These are phyloP conservation scores for Cicer pinnatifidum DNA, from an alignment of 306 rosid species.

Conservation along the genomic window DNA sequence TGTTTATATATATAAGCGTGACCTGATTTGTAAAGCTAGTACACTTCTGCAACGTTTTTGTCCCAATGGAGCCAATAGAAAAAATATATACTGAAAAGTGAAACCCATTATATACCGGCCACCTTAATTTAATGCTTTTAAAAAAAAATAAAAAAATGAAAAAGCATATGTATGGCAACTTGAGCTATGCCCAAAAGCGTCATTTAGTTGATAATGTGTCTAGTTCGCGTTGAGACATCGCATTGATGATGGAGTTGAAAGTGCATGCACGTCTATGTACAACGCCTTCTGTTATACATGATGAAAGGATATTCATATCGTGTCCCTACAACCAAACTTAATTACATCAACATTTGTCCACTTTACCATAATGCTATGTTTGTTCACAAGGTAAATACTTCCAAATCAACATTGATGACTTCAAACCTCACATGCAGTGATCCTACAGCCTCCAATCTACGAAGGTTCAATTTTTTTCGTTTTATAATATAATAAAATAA, in stretches of 20 bases:
- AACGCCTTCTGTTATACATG: background rate
- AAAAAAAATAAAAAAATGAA: too few relatives aligned
- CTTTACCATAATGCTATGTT: background rate
- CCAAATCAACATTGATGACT: constrained; percentile 23
- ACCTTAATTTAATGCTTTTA: background rate
- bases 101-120: background rate
- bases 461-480: too few relatives aligned
- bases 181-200: constrained; percentile 24
- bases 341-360: background rate
- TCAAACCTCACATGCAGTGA: constrained; percentile 39
- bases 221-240: constrained; percentile 3
- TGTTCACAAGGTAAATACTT: constrained; percentile 5
- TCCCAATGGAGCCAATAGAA: background rate
- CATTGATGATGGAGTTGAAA: constrained; percentile 9
- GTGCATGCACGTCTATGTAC: background rate
- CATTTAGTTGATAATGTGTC: constrained; percentile 33
- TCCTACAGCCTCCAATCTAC: too few relatives aligned
- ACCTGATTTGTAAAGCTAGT: constrained; percentile 2
- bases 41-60: background rate
- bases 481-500: too few relatives aligned
- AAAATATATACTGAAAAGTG: background rate
- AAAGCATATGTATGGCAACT: background rate
- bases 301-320: background rate
- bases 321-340: constrained; percentile 6
- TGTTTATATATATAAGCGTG: constrained; percentile 23